Percentiles rank a stretch among this genome's conserved stretches.
These are phyloP conservation scores for Colletotrichum noveboracense DNA, from an alignment of 2,329 filamentous ascomycete species.

Conservation along the genomic window DNA sequence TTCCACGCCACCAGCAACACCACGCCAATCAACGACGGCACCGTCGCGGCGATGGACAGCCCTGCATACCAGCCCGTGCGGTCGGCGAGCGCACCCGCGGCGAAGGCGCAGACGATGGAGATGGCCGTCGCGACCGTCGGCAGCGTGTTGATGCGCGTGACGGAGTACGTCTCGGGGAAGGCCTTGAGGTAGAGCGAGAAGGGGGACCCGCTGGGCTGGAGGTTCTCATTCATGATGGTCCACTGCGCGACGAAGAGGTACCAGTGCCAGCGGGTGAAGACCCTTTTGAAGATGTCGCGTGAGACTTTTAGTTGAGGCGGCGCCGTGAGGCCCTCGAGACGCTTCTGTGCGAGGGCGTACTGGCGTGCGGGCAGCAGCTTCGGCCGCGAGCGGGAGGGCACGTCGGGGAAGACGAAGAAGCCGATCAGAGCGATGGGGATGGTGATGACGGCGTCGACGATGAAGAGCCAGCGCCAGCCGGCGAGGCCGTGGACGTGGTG, in stretches of 20 bases:
- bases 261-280: constrained; percentile 43
- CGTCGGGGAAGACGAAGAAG: constrained; percentile 37
- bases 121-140: constrained; percentile 44
- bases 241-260: constrained; percentile 42
- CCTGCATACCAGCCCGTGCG: constrained; percentile 38
- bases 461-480: constrained; percentile 61
- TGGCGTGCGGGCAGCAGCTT: constrained; percentile 32
- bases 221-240: constrained; percentile 43
- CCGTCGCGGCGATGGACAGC: constrained; percentile 32
- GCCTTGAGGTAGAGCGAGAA: constrained; percentile 46
- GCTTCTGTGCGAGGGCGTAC: constrained; percentile 34
- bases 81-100: constrained; percentile 37
- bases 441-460: constrained; percentile 64
- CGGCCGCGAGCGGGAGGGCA: constrained; percentile 33
- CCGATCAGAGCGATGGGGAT: constrained; percentile 57
- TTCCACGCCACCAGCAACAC: constrained; percentile 39
- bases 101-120: constrained; percentile 38
- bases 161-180: constrained; percentile 37
- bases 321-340: constrained; percentile 30
- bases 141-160: constrained; percentile 44
- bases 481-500: constrained; percentile 53
- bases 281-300: constrained; percentile 38
- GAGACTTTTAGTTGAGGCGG: constrained; percentile 36
- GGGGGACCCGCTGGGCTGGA: constrained; percentile 35
- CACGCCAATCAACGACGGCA: constrained; percentile 37